Evolutionary conservation across 2,329 filamentous ascomycete genomes (phyloP).

Genomic region (Apiospora koreana): DNA sequence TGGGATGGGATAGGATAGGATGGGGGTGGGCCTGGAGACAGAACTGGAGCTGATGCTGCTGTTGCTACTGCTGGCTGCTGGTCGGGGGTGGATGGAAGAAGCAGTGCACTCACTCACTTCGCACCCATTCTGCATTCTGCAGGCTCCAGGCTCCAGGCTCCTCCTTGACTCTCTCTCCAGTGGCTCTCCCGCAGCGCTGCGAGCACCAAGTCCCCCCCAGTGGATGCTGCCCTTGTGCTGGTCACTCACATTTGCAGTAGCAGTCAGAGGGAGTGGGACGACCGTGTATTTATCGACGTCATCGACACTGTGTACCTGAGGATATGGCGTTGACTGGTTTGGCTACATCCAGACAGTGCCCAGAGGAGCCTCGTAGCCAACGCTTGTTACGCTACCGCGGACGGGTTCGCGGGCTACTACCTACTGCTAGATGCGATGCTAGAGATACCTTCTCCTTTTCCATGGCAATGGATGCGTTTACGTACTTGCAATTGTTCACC

Average conservation of each 20-base stretch:
- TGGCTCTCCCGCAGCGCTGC: no score
- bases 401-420: background rate
- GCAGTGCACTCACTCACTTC: no score
- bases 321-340: conserved; percentile 8
- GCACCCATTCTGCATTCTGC: no score
- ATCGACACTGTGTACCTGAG: conserved; percentile 11
- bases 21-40: background rate
- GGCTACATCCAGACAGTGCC: background rate
- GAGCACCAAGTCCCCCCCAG: no score
- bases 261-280: background rate
- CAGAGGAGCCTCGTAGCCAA: conserved; percentile 1
- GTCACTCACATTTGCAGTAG: no score
- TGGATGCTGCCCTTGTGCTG: no score
- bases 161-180: no score
- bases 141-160: no score
- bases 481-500: background rate
- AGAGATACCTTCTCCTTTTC: background rate
- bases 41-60: background rate
- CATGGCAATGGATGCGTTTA: background rate
- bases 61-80: background rate
- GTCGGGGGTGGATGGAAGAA: no score
- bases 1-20: background rate
- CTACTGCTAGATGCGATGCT: no score
- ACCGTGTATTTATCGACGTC: background rate
- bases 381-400: background rate